Percentiles rank a stretch among this genome's conserved stretches.
phyloP scores from a whole-genome alignment of 768 basidiomycete species.

The Pulveroboletus frians region DNA sequence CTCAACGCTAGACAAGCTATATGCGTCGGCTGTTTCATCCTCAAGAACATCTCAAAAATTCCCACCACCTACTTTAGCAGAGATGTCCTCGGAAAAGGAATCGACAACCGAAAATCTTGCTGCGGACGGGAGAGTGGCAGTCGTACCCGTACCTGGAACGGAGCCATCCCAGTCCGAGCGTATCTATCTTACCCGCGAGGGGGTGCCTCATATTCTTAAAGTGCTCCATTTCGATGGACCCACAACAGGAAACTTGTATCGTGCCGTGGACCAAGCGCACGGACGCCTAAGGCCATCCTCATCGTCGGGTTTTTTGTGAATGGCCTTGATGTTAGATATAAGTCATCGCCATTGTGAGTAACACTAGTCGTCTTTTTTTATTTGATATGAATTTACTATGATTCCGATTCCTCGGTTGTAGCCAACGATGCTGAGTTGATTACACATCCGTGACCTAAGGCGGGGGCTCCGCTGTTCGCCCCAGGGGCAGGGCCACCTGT shows the following conservation, averaged over 20 bases:
- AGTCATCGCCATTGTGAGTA: constrained; percentile 8
- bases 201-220: constrained; percentile 46
- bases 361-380: constrained; percentile 8
- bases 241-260: constrained; percentile 48
- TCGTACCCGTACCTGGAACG: neutral
- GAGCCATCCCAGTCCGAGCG: constrained; percentile 16
- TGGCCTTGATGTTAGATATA: neutral
- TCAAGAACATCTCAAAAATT: constrained; percentile 6
- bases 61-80: constrained; percentile 6
- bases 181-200: constrained; percentile 48
- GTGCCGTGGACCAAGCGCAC: constrained; percentile 59
- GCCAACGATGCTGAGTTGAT: constrained; percentile 7
- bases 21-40: constrained; percentile 32
- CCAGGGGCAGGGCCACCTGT: neutral
- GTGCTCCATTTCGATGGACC: constrained; percentile 42
- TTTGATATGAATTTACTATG: neutral
- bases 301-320: constrained; percentile 1
- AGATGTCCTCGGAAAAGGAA: constrained; percentile 9
- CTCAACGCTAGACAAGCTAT: constrained; percentile 52
- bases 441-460: neutral
- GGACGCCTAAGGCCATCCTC: constrained; percentile 24
- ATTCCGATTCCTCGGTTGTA: neutral
- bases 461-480: neutral
- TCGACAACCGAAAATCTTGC: neutral
- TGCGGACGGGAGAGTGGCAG: constrained; percentile 1